A percentile compares a stretch with the other conserved stretches of the same genome.
These are phyloP conservation scores for Boletus tomentosulus DNA, from an alignment of 768 basidiomycete species.

Conservation along the genomic window DNA sequence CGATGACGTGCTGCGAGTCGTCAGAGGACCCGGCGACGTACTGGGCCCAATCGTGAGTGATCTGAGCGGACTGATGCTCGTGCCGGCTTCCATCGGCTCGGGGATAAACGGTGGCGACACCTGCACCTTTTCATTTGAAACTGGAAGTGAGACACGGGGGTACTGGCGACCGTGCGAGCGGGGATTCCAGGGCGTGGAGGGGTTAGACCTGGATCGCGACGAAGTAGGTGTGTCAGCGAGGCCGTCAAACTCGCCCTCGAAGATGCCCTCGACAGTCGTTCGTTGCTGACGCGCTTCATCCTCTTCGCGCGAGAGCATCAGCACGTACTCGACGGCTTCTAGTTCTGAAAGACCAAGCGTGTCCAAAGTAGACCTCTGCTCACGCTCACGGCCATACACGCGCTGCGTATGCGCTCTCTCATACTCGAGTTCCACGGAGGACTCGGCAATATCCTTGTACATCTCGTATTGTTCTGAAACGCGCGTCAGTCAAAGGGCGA, in stretches of 20 bases:
- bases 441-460: conserved; percentile 59
- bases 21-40: conserved; percentile 8
- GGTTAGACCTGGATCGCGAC: conserved; percentile 8
- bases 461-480: conserved; percentile 61
- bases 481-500: neutral
- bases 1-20: conserved; percentile 10
- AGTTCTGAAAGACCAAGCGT: conserved; percentile 67
- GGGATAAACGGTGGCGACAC: conserved; percentile 46
- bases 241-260: conserved; percentile 45
- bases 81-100: conserved; percentile 56
- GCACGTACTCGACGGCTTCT: conserved; percentile 73
- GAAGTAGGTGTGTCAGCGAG: conserved; percentile 12
- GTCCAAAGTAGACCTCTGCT: conserved; percentile 54
- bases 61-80: conserved; percentile 28
- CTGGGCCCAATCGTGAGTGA: conserved; percentile 6
- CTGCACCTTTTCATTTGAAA: conserved; percentile 51
- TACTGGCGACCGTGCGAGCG: conserved; percentile 26
- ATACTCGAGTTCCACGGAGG: conserved; percentile 45
- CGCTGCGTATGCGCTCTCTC: conserved; percentile 40
- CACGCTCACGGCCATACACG: conserved; percentile 46
- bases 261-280: conserved; percentile 45
- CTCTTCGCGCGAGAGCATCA: conserved; percentile 86
- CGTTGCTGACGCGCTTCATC: conserved; percentile 29
- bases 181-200: neutral
- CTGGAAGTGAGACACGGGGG: conserved; percentile 23